phyloP scores from a whole-genome alignment of 1,284 basidiomycete species.

The Gymnopus androsaceus region DNA sequence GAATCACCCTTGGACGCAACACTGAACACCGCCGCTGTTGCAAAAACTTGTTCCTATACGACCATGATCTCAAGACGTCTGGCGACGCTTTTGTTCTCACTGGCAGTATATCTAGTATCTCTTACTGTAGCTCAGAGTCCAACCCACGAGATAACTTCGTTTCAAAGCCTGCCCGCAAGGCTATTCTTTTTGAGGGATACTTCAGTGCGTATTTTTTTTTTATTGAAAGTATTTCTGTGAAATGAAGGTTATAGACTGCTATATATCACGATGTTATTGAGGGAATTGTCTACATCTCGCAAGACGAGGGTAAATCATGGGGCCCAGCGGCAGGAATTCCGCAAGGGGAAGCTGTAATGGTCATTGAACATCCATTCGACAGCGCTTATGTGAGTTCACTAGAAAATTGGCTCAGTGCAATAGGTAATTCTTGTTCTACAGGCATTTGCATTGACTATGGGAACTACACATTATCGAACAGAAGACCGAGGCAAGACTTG shows the following conservation, averaged over 20 bases:
- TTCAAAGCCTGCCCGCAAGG: slow-evolving; percentile 72
- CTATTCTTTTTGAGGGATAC: slow-evolving; percentile 95
- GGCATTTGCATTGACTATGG: slow-evolving; percentile 91
- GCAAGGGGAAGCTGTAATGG: slow-evolving; percentile 62
- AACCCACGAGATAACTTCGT: slow-evolving; percentile 46
- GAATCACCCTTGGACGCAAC: too few species aligned
- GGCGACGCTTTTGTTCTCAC: slow-evolving; percentile 22
- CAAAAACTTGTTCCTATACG: too few species aligned
- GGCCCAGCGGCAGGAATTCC: slow-evolving; percentile 67
- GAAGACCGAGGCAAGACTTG: too few species aligned
- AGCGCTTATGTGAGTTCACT: slow-evolving; percentile 62
- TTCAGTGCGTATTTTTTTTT: slow-evolving; percentile 48
- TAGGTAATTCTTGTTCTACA: slow-evolving; percentile 32
- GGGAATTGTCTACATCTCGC: too few species aligned
- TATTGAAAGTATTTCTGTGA: neutral
- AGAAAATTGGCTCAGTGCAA: too few species aligned
- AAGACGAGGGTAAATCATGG: too few species aligned
- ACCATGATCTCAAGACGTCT: slow-evolving; percentile 29
- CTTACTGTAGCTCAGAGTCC: slow-evolving; percentile 30
- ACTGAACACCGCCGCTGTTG: too few species aligned
- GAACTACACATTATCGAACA: too few species aligned
- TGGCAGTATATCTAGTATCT: slow-evolving; percentile 21
- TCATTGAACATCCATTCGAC: slow-evolving; percentile 88
- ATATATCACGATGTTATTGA: too few species aligned
- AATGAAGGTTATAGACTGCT: slow-evolving; percentile 55